Base-by-base conservation (phyloP, 2,329 filamentous ascomycete genomes). In the Hymenoscyphus salicellus region DNA sequence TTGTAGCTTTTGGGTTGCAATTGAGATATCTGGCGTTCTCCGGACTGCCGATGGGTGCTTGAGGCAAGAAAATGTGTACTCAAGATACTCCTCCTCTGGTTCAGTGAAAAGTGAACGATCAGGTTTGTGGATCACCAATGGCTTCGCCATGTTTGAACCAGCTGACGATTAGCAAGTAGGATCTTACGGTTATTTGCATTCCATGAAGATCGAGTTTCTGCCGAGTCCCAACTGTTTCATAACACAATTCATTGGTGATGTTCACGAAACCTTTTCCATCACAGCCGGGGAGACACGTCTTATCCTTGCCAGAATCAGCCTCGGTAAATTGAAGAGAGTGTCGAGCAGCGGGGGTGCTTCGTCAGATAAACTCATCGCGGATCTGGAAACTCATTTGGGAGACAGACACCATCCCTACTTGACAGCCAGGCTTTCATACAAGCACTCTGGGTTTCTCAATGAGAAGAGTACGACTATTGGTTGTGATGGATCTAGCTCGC, bases 371-470 rank as follows among this genome's bases (percentile, higher is more conserved):
- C 76, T 88, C 36, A 85, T 89, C 17, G 80, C 84, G 28, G 84
- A 87, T 63, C 77, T 89, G 11, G 84, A 88, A 70, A 76, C 78
- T 33, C 81, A 86, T 63, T 80, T 89, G 2, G 84, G 85, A 33
- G 77, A 79, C 61, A 77, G 77, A 3, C 74, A 74, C 23, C 78
- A 78, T 17, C 78, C 81, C 38, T 88, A 85, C 67, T 74, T 88
- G 59, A 79, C 79, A 2, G 77, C 88, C 17, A 77, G 77, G 23
- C 69, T 88, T 7, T 81, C 77, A 6, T 89, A 88, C 70, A 78
- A 78, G 1, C 84, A 88, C 70, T 84, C 86, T 0, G 82, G 79
- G 0, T 87, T 88, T 71, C 79, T 81, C 0, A 72, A 76, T 20
- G 73, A 73, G 26, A 72, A 64, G 8, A 63, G 55, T 8, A 36